Conservation (phyloP, 352 stramenopile genomes). For the Aphanomyces astaci region DNA sequence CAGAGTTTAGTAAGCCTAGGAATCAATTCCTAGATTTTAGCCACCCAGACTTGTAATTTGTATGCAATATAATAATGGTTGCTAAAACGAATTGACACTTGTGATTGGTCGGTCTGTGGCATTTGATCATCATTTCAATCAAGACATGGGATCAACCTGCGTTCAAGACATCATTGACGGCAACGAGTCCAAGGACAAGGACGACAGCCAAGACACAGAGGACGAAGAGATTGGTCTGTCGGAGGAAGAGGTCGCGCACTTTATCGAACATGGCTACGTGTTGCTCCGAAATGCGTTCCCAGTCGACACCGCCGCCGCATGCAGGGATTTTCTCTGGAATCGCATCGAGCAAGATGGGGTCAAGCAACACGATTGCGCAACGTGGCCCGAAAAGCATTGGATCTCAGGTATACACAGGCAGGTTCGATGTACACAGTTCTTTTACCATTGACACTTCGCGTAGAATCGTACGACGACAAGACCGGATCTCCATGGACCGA, state of each 20-base stretch:
- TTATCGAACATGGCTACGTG: slow-evolving; percentile 65
- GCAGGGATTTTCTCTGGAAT: slow-evolving; percentile 41
- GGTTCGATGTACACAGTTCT: neutral
- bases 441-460: neutral
- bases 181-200: neutral
- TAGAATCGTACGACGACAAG: slow-evolving; percentile 42
- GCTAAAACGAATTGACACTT: too few relatives aligned
- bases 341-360: slow-evolving; percentile 36
- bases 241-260: slow-evolving; percentile 33
- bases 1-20: too few relatives aligned
- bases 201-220: neutral
- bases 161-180: neutral
- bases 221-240: slow-evolving; percentile 24
- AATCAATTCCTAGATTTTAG: too few relatives aligned
- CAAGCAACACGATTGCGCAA: slow-evolving; percentile 29
- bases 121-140: too few relatives aligned
- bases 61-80: too few relatives aligned
- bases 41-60: too few relatives aligned
- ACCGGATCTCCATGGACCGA: slow-evolving; percentile 38
- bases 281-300: slow-evolving; percentile 50
- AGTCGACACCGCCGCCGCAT: slow-evolving; percentile 32
- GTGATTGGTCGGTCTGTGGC: too few relatives aligned
- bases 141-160: too few relatives aligned
- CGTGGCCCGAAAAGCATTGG: slow-evolving; percentile 52
- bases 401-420: slow-evolving; percentile 33